phyloP scores from a whole-genome alignment of 371 early-diverging fungal genomes.

The Nosema bombycis region DNA sequence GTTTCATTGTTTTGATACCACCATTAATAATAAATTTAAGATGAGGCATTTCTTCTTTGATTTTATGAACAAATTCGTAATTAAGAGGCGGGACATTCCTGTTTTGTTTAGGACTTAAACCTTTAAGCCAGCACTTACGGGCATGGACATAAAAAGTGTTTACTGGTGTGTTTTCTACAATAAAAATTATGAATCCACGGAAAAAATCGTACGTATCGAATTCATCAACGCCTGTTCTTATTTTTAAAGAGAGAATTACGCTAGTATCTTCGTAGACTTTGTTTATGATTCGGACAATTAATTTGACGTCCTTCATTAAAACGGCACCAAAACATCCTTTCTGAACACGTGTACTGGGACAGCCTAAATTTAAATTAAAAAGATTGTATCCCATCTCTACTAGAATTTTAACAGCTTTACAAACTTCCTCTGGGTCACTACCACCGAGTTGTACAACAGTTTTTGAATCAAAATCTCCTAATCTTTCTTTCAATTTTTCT shows the following conservation, averaged over 20 bases:
- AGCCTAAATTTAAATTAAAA: constrained; percentile 66
- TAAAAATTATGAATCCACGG: constrained; percentile 53
- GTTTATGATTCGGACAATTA: constrained; percentile 62
- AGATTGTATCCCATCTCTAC: constrained; percentile 41
- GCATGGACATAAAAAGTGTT: constrained; percentile 73
- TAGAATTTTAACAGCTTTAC: constrained; percentile 53
- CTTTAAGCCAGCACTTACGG: constrained; percentile 74
- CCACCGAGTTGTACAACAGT: constrained; percentile 67
- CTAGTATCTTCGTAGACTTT: constrained; percentile 56
- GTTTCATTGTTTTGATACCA: constrained; percentile 67
- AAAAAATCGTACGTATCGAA: constrained; percentile 63
- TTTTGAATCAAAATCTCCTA: constrained; percentile 55
- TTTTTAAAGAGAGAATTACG: constrained; percentile 61
- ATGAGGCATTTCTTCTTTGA: constrained; percentile 69
- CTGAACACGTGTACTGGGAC: constrained; percentile 65
- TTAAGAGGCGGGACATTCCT: constrained; percentile 73
- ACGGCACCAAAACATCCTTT: constrained; percentile 65
- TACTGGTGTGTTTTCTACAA: constrained; percentile 66
- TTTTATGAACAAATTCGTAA: constrained; percentile 70
- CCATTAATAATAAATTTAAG: constrained; percentile 73
- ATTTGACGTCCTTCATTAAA: constrained; percentile 59
- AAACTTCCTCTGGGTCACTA: constrained; percentile 56
- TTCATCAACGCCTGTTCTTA: constrained; percentile 65
- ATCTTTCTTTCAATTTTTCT: constrained; percentile 50
- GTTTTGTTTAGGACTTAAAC: constrained; percentile 76